Evolutionary conservation across 2,329 filamentous ascomycete genomes (phyloP).

Genomic region (Exophiala calicioides): DNA sequence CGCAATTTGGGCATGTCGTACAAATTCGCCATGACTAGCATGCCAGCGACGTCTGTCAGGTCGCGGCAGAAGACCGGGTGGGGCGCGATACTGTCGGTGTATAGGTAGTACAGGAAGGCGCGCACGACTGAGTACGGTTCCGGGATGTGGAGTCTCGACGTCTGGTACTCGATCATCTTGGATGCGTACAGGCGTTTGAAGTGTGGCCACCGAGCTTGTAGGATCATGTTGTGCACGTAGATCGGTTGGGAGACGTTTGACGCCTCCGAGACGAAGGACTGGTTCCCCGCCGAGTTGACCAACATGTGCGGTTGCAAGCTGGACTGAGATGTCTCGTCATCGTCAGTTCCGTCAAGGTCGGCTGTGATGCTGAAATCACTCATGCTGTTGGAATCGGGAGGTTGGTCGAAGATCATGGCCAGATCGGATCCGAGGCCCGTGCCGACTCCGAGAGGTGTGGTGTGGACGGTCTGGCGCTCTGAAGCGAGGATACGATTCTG

Average conservation of each 20-base stretch:
- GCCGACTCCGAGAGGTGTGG: constrained; percentile 38
- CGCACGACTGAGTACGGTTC: constrained; percentile 93
- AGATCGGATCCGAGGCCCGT: constrained; percentile 78
- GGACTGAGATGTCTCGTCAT: constrained; percentile 46
- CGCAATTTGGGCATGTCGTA: constrained; percentile 96
- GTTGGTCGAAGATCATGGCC: constrained; percentile 80
- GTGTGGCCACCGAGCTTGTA: constrained; percentile 94
- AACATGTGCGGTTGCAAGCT: constrained; percentile 30
- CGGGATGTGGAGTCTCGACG: constrained; percentile 95
- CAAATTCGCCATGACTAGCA: constrained; percentile 96
- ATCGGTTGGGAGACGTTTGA: constrained; percentile 73
- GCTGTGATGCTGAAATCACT: constrained; percentile 92
- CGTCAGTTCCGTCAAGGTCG: constrained; percentile 66
- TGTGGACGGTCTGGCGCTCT: constrained; percentile 55
- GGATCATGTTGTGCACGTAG: constrained; percentile 90
- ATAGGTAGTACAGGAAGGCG: constrained; percentile 93
- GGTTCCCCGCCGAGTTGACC: constrained; percentile 24
- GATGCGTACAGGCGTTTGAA: constrained; percentile 88
- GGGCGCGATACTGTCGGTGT: constrained; percentile 83
- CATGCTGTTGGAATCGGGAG: constrained; percentile 74
- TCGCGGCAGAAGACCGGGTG: constrained; percentile 61
- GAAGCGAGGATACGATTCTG: constrained; percentile 52
- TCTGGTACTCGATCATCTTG: constrained; percentile 97
- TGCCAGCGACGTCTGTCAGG: constrained; percentile 83
- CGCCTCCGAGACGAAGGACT: constrained; percentile 28